Base-by-base conservation (phyloP, 768 basidiomycete species). In the Leccinellum rugosiceps region DNA sequence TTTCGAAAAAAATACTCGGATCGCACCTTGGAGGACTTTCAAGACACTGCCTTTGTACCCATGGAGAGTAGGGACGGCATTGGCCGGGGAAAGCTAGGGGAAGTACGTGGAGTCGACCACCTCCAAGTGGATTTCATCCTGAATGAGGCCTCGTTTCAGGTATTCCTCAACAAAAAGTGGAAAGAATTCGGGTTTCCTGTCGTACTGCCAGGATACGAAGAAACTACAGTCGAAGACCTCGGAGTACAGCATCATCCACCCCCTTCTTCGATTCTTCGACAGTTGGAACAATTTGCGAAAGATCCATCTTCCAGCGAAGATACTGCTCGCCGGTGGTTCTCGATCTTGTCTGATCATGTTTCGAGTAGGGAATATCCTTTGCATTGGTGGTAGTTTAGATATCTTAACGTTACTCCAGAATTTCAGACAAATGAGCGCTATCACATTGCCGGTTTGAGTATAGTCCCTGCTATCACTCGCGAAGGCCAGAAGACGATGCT, bases 231-330 rank as follows among this genome's bases (percentile, higher is more conserved):
- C 4, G 61, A 72, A 3, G 90, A 88, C 59, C 74, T 96, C 25
- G 83, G 86, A 55, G 76, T 97, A 2, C 73, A 72, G 38, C 79
- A 82, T 56, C 80, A 90, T 65, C 92, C 93, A 2, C 78, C 87
- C 0, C 74, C 84, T 3, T 66, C 76, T 1, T 72, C 77, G 50
- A 68, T 96, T 7, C 75, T 93, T 11, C n/a, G 9, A 41, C n/a
- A 19, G n/a, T n/a, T 41, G 4, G 55, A 77, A 4, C 65, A 83
- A 0, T 75, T 95, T 5, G 71, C 79, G 51, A 75, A 72, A 30
- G 80, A 73, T 17, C 83, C 85, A 8, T 85, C 89, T 1, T 67
- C 72, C 17, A 76, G 77, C 32, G 69, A 80, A 19, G 66, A 66
- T 2, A 74, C 80, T 50, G 92, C 88, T 1, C 75, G 74, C 31